Evolutionary conservation across 2,329 filamentous ascomycete species (phyloP).

Genomic region (Helotiales sp.): DNA sequence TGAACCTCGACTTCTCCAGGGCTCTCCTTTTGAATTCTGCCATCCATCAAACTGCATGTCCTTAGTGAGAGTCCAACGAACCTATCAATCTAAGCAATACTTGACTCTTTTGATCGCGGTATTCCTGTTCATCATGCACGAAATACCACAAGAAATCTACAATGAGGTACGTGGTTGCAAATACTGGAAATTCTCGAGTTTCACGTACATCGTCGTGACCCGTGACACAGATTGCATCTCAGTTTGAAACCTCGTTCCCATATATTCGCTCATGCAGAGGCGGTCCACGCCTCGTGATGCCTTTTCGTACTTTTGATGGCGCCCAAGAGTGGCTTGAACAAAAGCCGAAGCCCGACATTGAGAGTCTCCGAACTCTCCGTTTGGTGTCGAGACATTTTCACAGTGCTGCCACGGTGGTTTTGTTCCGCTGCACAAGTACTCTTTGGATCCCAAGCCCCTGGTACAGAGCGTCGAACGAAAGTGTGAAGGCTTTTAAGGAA

Average conservation of each 20-base stretch:
- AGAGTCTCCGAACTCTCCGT: neutral
- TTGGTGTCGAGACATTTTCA: neutral
- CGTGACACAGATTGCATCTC: neutral
- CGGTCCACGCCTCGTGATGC: no score
- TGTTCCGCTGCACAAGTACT: neutral
- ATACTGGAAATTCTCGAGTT: neutral
- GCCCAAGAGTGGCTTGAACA: neutral
- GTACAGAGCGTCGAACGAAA: no score
- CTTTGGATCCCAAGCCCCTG: neutral
- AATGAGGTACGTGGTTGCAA: neutral
- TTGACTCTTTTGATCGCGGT: neutral
- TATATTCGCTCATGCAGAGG: neutral
- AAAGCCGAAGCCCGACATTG: neutral
- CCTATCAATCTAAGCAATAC: no score
- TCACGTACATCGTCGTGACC: no score
- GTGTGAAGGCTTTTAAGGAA: neutral
- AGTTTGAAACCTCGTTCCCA: neutral
- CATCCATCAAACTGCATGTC: no score
- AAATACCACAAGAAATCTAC: neutral
- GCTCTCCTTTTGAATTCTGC: neutral
- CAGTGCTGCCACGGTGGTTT: neutral
- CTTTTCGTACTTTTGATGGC: neutral
- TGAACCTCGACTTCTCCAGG: neutral
- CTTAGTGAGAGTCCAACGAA: no score
- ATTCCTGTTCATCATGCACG: neutral